Percentiles rank a stretch among this genome's conserved stretches.
These are phyloP conservation scores for Lagenidium giganteum DNA, from an alignment of 352 stramenopile genomes.

Conservation along the genomic window DNA sequence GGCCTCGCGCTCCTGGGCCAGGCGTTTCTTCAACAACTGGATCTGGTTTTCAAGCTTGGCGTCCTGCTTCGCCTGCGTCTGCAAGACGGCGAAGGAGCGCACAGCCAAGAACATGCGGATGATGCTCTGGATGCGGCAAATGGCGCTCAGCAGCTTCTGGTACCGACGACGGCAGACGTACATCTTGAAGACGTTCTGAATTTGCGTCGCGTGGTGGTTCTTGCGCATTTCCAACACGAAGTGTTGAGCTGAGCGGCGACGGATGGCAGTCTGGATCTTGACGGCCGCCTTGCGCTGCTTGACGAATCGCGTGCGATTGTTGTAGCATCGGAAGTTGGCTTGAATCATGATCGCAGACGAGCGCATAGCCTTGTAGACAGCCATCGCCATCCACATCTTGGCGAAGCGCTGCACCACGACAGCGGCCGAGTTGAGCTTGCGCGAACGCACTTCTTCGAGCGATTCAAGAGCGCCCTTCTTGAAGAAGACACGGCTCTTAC, in stretches of 20 bases:
- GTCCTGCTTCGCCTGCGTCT: slow-evolving; percentile 90
- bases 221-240: slow-evolving; percentile 54
- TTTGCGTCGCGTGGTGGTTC: slow-evolving; percentile 68
- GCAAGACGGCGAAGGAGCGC: slow-evolving; percentile 63
- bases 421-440: slow-evolving; percentile 72
- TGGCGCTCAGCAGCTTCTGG: slow-evolving; percentile 56
- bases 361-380: slow-evolving; percentile 54
- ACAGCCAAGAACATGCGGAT: slow-evolving; percentile 80
- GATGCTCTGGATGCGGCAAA: slow-evolving; percentile 74
- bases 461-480: slow-evolving; percentile 87
- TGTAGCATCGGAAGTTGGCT: slow-evolving; percentile 45
- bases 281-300: slow-evolving; percentile 55
- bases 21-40: slow-evolving; percentile 85
- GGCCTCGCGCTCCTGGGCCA: slow-evolving; percentile 88
- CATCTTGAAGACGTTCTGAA: slow-evolving; percentile 86
- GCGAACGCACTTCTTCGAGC: slow-evolving; percentile 83
- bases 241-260: slow-evolving; percentile 53
- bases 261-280: slow-evolving; percentile 59
- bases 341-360: slow-evolving; percentile 52
- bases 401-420: slow-evolving; percentile 78
- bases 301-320: slow-evolving; percentile 42
- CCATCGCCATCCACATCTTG: slow-evolving; percentile 76
- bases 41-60: slow-evolving; percentile 97
- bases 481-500: slow-evolving; percentile 94
- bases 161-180: slow-evolving; percentile 60